phyloP scores from a whole-genome alignment of 345 rosid species.

The Eucalyptus coolabah region DNA sequence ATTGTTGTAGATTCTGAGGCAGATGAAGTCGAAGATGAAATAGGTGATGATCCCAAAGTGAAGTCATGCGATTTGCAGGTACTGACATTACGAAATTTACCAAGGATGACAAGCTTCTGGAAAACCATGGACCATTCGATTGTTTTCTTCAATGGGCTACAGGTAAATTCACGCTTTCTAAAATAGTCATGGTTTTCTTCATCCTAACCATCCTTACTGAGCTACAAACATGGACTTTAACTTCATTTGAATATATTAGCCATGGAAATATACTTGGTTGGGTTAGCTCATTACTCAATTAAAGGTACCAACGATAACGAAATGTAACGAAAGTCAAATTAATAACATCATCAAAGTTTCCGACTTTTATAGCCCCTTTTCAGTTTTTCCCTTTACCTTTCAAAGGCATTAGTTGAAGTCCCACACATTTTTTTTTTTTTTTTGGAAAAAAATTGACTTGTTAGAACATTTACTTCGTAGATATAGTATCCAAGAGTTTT shows the following conservation, averaged over 20 bases:
- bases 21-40: neutral
- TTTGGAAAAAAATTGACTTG: neutral
- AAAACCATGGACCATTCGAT: fast-evolving
- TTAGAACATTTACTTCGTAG: fast-evolving
- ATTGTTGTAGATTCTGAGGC: fast-evolving
- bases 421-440: neutral
- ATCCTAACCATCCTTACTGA: neutral
- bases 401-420: neutral
- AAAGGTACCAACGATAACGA: fast-evolving
- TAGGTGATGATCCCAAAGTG: fast-evolving
- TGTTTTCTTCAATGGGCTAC: fast-evolving
- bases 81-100: fast-evolving
- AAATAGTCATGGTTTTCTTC: fast-evolving
- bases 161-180: neutral
- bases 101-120: fast-evolving
- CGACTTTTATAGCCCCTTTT: neutral
- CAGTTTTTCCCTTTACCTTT: fast-evolving
- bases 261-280: neutral
- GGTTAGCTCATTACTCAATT: neutral
- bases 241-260: neutral
- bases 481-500: fast-evolving
- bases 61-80: neutral
- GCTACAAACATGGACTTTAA: fast-evolving
- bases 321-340: fast-evolving
- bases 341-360: fast-evolving